Evolutionary conservation across 2,329 filamentous ascomycete species (phyloP).

Genomic region (Eutypella sp.): DNA sequence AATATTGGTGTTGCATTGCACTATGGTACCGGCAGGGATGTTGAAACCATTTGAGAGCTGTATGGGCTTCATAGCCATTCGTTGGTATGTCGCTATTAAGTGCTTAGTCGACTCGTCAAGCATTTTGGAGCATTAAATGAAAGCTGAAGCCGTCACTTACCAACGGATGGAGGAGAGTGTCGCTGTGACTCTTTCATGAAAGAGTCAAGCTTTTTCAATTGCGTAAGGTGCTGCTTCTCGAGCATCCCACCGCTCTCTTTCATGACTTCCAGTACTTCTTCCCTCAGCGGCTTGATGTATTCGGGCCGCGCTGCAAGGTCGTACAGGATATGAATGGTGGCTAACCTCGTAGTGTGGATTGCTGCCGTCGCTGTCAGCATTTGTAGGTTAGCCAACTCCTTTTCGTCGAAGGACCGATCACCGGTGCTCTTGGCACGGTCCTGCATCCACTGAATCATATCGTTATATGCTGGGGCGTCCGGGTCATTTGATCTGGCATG

Average conservation of each 20-base stretch:
- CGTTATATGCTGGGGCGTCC: constrained; percentile 10
- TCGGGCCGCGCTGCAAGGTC: constrained; percentile 38
- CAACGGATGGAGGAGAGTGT: constrained; percentile 22
- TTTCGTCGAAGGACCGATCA: constrained; percentile 19
- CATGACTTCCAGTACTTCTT: constrained; percentile 31
- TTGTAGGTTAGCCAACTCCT: constrained; percentile 24
- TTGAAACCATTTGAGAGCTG: constrained; percentile 29
- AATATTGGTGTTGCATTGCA: constrained; percentile 23
- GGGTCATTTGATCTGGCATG: constrained; percentile 4
- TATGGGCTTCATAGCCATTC: constrained; percentile 23
- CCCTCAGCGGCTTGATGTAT: constrained; percentile 35
- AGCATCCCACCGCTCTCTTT: constrained; percentile 18
- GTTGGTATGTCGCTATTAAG: constrained; percentile 20
- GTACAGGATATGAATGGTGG: constrained; percentile 32
- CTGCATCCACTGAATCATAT: constrained; percentile 27
- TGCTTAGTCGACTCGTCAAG: background rate
- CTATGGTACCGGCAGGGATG: constrained; percentile 22
- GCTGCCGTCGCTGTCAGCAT: constrained; percentile 29
- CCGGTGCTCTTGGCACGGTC: constrained; percentile 19
- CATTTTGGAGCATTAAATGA: background rate
- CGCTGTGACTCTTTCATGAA: constrained; percentile 35
- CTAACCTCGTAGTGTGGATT: constrained; percentile 30
- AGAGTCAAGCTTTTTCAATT: constrained; percentile 31
- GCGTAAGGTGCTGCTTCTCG: constrained; percentile 23
- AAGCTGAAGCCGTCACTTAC: too few relatives aligned